phyloP scores from a whole-genome alignment of 2,329 filamentous ascomycete species.

The Graphiopsis chlorocephala region DNA sequence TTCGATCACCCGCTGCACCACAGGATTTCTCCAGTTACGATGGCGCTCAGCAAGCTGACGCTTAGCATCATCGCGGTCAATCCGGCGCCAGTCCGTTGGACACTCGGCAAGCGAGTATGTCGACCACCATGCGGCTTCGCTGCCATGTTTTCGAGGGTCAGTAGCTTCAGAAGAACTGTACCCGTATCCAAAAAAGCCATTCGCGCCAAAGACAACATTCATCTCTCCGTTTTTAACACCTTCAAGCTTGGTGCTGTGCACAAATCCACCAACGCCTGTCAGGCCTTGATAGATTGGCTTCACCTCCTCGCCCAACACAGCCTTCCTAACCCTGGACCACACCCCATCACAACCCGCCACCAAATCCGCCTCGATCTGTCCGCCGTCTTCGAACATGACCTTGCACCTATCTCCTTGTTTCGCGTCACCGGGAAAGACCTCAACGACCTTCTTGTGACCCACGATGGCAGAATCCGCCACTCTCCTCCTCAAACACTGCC shows the following conservation, averaged over 20 bases:
- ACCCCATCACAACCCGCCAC: conserved; percentile 24
- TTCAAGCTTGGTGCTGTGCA: conserved; percentile 36
- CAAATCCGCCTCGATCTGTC: neutral
- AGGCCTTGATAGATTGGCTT: conserved; percentile 39
- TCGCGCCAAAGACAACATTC: conserved; percentile 46
- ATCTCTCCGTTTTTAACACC: conserved; percentile 35
- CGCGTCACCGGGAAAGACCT: neutral
- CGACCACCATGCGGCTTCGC: conserved; percentile 18
- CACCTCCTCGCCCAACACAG: conserved; percentile 36
- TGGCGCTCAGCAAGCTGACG: conserved; percentile 43
- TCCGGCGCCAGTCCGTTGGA: conserved; percentile 15
- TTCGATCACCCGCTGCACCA: conserved; percentile 35
- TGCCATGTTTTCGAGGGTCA: conserved; percentile 25
- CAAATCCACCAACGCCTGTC: conserved; percentile 48
- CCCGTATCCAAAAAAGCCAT: conserved; percentile 53
- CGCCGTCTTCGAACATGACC: conserved; percentile 16
- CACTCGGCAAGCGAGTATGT: conserved; percentile 15
- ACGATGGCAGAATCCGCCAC: conserved; percentile 3
- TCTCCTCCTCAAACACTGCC: conserved; percentile 9
- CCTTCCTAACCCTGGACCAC: conserved; percentile 23
- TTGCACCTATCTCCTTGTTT: neutral
- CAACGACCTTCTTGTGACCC: conserved; percentile 12
- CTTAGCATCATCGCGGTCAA: conserved; percentile 25
- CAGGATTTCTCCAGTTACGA: conserved; percentile 45
- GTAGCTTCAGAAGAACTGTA: conserved; percentile 24